Conservation (phyloP, 2,329 filamentous ascomycete species). For the Trichoderma simmonsii region DNA sequence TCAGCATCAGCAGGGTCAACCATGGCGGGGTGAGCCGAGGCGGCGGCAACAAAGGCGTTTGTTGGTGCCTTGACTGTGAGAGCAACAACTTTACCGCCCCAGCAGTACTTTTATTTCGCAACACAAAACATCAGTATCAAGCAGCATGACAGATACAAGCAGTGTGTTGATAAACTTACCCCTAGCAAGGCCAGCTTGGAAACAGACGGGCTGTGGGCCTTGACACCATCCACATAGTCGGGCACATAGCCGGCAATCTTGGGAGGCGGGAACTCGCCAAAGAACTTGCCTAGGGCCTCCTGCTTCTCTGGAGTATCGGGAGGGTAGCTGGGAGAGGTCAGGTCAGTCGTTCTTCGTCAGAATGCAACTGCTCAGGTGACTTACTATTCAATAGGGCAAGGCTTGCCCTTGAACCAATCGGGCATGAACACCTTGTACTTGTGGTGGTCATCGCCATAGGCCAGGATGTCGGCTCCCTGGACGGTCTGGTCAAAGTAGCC, state of each 20-base stretch:
- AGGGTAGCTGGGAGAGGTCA: constrained; percentile 49
- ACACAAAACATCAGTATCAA: background rate
- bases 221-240: constrained; percentile 52
- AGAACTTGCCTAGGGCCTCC: constrained; percentile 56
- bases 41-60: constrained; percentile 55
- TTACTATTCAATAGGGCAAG: constrained; percentile 53
- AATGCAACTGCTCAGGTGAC: background rate
- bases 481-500: constrained; percentile 68
- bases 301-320: constrained; percentile 63
- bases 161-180: constrained; percentile 38
- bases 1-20: constrained; percentile 60
- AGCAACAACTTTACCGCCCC: constrained; percentile 66
- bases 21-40: constrained; percentile 59
- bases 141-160: background rate
- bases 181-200: constrained; percentile 60
- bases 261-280: constrained; percentile 48
- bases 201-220: constrained; percentile 51
- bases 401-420: constrained; percentile 81
- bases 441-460: constrained; percentile 51
- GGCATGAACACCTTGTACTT: constrained; percentile 87
- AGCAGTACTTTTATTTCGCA: constrained; percentile 52
- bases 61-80: constrained; percentile 47
- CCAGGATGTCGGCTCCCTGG: constrained; percentile 67
- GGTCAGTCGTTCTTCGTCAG: background rate
- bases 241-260: constrained; percentile 50